These are phyloP conservation scores for Calophaca sinica DNA, from an alignment of 306 rosid genomes.

Conservation along the genomic window DNA sequence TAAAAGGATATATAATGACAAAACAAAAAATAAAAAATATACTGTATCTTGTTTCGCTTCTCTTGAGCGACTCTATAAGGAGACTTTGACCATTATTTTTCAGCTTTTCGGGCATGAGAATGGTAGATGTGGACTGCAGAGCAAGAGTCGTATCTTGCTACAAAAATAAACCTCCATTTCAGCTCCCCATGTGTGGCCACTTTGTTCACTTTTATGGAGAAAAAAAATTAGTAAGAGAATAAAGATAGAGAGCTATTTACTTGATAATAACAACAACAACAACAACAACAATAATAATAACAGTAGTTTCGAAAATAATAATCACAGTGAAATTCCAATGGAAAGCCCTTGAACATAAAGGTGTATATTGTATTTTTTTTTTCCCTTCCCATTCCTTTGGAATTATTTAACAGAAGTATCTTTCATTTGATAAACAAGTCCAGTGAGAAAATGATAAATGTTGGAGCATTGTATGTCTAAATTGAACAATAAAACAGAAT, in stretches of 20 bases:
- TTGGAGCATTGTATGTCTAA: not conserved
- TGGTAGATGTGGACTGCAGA: not conserved
- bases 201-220: conserved; percentile 10
- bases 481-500: not conserved
- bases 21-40: not conserved
- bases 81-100: not conserved
- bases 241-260: conserved; percentile 20
- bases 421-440: conserved; percentile 1
- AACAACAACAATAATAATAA: not conserved
- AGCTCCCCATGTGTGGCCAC: not conserved
- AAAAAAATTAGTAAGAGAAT: not conserved
- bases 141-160: not conserved
- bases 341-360: not conserved
- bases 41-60: not conserved
- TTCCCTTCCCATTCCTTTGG: not conserved
- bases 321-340: not conserved
- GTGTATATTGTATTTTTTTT: not conserved
- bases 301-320: not conserved
- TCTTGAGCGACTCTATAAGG: not conserved
- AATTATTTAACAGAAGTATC: not conserved
- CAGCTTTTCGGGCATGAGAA: not conserved
- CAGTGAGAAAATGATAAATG: not conserved
- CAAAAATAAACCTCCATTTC: conserved; percentile 14
- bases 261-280: not conserved
- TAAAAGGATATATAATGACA: conserved; percentile 7